A percentile compares a stretch with the other conserved stretches of the same genome.
Conservation (phyloP, 805 yeast genomes). For the Candida railenensis region DNA sequence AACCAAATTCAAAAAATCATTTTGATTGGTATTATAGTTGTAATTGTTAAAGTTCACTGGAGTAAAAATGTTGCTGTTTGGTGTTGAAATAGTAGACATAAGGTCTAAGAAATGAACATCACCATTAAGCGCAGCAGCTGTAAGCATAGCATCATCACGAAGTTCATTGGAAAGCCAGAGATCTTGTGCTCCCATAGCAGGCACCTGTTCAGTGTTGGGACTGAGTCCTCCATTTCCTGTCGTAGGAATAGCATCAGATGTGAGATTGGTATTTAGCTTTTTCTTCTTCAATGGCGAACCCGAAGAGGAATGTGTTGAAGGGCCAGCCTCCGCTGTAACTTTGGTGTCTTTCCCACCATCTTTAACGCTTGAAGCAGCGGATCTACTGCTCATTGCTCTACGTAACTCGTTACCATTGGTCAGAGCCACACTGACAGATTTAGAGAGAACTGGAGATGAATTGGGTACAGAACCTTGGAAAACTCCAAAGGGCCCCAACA, state of each 20-base stretch:
- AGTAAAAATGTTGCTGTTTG: conserved; percentile 6
- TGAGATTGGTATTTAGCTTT: neutral
- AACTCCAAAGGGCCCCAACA: conserved; percentile 82
- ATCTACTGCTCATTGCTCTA: neutral
- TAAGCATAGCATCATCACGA: conserved; percentile 67
- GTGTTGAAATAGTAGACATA: conserved; percentile 27
- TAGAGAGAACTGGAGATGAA: neutral
- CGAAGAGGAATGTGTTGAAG: neutral
- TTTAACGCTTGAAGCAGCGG: neutral
- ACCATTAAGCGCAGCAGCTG: conserved; percentile 69
- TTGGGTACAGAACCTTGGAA: conserved; percentile 31
- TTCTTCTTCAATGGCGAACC: neutral
- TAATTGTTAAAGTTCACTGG: conserved; percentile 8
- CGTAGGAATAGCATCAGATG: neutral
- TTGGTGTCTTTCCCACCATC: neutral
- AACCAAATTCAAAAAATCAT: conserved; percentile 50
- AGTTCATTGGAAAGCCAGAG: conserved; percentile 73
- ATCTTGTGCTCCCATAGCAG: conserved; percentile 34
- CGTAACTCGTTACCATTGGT: neutral
- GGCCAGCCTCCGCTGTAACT: neutral
- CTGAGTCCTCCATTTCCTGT: conserved; percentile 3
- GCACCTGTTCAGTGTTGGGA: too few relatives aligned
- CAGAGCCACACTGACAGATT: neutral
- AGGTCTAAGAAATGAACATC: conserved; percentile 59
- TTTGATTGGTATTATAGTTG: conserved; percentile 27